Evolutionary conservation across 352 stramenopile genomes (phyloP).

Genomic region (Globisporangium irregulare): DNA sequence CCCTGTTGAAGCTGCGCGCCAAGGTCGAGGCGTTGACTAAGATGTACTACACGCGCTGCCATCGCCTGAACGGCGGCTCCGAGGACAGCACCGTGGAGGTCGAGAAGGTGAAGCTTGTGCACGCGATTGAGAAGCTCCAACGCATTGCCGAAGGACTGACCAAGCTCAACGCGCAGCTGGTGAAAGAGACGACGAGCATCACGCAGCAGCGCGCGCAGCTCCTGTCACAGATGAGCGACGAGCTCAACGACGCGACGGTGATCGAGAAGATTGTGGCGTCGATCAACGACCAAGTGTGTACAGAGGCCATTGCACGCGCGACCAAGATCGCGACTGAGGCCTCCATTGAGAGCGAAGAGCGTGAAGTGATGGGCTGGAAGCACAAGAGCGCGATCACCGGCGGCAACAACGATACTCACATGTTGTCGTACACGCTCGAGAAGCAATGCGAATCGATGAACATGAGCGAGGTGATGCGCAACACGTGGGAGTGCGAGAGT

Average conservation of each 20-base stretch:
- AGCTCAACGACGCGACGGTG: conserved; percentile 5
- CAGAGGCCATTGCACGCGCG: conserved; percentile 6
- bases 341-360: conserved; percentile 1
- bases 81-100: conserved; percentile 24
- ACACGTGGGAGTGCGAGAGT: conserved; percentile 3
- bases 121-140: conserved; percentile 48
- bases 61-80: conserved; percentile 28
- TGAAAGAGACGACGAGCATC: conserved; percentile 28
- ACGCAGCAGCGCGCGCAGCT: conserved; percentile 8
- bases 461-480: conserved; percentile 7
- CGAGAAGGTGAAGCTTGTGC: conserved; percentile 47
- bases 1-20: conserved; percentile 43
- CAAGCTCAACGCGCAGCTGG: conserved; percentile 41
- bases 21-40: conserved; percentile 51
- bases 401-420: background rate
- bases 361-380: conserved; percentile 7
- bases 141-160: conserved; percentile 44
- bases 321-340: conserved; percentile 1
- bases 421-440: conserved; percentile 3
- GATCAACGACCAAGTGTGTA: conserved; percentile 9
- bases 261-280: conserved; percentile 14
- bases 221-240: background rate
- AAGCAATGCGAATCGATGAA: conserved; percentile 24
- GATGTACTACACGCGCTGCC: conserved; percentile 65
- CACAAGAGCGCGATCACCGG: conserved; percentile 4